Percentiles rank a stretch among this genome's conserved stretches.
phyloP scores from a whole-genome alignment of 2,329 filamentous ascomycete species.

The Calonectria honghensis region DNA sequence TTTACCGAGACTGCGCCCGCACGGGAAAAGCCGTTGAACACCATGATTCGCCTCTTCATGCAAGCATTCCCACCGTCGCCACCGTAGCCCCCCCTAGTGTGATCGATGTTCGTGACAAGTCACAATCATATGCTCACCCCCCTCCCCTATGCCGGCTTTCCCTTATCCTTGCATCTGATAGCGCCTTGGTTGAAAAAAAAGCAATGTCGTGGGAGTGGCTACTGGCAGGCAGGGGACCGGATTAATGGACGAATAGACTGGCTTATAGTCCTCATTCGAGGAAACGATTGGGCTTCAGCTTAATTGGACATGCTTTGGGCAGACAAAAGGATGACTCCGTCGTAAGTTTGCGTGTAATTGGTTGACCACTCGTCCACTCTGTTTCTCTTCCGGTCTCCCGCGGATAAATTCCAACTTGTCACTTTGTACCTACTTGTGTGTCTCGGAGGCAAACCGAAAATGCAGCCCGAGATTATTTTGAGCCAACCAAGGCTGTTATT shows the following conservation, averaged over 20 bases:
- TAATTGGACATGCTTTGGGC: not conserved
- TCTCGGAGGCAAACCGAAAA: not conserved
- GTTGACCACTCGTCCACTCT: not conserved
- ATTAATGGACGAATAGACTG: not conserved
- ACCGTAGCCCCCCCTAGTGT: not conserved
- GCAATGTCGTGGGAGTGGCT: not conserved
- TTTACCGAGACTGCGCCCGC: not conserved
- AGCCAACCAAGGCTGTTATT: too few species aligned
- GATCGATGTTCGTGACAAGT: conserved; percentile 4
- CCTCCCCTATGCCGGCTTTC: not conserved
- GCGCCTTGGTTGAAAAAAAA: conserved; percentile 1
- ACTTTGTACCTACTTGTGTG: not conserved
- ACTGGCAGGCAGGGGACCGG: not conserved
- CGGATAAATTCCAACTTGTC: not conserved
- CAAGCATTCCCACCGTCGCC: conserved; percentile 3
- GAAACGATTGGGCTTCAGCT: not conserved
- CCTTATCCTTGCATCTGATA: conserved; percentile 5
- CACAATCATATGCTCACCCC: conserved; percentile 19
- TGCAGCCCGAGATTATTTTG: too few species aligned
- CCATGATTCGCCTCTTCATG: conserved; percentile 9
- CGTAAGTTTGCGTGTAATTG: not conserved
- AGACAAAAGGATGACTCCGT: not conserved
- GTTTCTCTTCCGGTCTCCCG: not conserved
- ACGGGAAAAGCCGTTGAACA: conserved; percentile 10
- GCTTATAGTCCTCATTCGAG: not conserved